phyloP scores from a whole-genome alignment of 495 filamentous ascomycete species.

The Hypoxylon lenormandii region DNA sequence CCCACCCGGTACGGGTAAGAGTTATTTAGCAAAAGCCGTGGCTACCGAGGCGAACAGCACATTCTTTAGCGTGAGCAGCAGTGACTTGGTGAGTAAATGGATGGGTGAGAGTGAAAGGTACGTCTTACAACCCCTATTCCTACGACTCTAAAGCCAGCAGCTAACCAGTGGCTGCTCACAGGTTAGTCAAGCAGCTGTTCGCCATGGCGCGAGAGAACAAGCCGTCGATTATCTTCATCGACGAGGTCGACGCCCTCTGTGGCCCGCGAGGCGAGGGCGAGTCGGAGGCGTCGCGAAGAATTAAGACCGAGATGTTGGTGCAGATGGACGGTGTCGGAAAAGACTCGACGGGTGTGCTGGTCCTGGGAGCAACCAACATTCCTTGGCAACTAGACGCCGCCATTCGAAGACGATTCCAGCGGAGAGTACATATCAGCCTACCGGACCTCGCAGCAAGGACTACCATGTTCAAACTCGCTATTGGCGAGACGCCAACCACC shows the following conservation, averaged over 20 bases:
- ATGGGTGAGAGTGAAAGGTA: slow-evolving; percentile 99
- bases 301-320: slow-evolving; percentile 98
- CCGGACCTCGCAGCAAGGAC: slow-evolving; percentile 89
- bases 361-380: slow-evolving; percentile 97
- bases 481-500: slow-evolving; percentile 90
- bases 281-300: slow-evolving; percentile 93
- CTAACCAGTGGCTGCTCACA: slow-evolving; percentile 51
- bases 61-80: slow-evolving; percentile 98
- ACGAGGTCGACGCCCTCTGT: slow-evolving; percentile 97
- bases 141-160: neutral
- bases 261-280: slow-evolving; percentile 97
- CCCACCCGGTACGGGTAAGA: slow-evolving; percentile 96
- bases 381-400: slow-evolving; percentile 99
- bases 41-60: slow-evolving; percentile 98
- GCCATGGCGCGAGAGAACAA: slow-evolving; percentile 98
- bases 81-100: slow-evolving; percentile 97
- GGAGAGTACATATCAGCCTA: slow-evolving; percentile 92
- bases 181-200: slow-evolving; percentile 96
- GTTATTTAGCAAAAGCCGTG: slow-evolving; percentile 94
- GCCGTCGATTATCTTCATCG: slow-evolving; percentile 98
- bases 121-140: slow-evolving; percentile 31
- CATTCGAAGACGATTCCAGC: slow-evolving; percentile 94
- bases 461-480: slow-evolving; percentile 95
- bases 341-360: slow-evolving; percentile 90
- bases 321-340: slow-evolving; percentile 99